These are phyloP conservation scores for Rhynchosporium graminicola DNA, from an alignment of 2,329 filamentous ascomycete genomes.

Conservation along the genomic window DNA sequence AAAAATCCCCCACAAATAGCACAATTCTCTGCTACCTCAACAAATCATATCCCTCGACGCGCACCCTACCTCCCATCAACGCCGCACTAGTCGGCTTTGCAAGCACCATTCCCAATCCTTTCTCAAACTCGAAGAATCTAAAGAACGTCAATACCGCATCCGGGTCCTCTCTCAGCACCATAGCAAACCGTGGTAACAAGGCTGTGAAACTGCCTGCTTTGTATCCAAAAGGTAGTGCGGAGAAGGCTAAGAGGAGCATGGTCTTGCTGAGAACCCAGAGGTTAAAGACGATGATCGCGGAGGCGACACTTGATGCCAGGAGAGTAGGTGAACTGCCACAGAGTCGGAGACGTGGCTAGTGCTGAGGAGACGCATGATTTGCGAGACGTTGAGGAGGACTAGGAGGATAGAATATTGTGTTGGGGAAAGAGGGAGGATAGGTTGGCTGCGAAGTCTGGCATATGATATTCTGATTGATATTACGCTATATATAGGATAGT, in stretches of 20 bases:
- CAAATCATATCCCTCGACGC: slow-evolving; percentile 7
- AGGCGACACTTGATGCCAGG: slow-evolving; percentile 46
- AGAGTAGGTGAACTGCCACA: slow-evolving; percentile 38
- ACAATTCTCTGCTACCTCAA: slow-evolving; percentile 14
- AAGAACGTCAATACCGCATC: slow-evolving; percentile 33
- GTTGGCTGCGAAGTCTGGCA: slow-evolving; percentile 43
- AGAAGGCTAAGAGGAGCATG: slow-evolving; percentile 45
- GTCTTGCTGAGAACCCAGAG: slow-evolving; percentile 49
- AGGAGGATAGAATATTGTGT: slow-evolving; percentile 45
- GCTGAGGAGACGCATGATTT: slow-evolving; percentile 45
- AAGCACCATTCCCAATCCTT: slow-evolving; percentile 26
- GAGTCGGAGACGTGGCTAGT: slow-evolving; percentile 47
- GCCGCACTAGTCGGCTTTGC: slow-evolving; percentile 23
- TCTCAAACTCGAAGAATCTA: slow-evolving; percentile 25
- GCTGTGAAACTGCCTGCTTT: slow-evolving; percentile 52
- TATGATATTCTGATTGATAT: background rate
- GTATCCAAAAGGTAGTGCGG: slow-evolving; percentile 51
- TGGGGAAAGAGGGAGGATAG: slow-evolving; percentile 39
- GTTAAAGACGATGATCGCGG: slow-evolving; percentile 47
- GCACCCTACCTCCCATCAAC: slow-evolving; percentile 1
- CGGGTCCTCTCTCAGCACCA: slow-evolving; percentile 19
- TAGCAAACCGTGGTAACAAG: slow-evolving; percentile 45
- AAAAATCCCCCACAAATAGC: slow-evolving; percentile 14
- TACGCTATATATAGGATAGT: too few species aligned
- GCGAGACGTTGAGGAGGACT: slow-evolving; percentile 47